These are phyloP conservation scores for Mycena epipterygia DNA, from an alignment of 768 basidiomycete genomes.

Conservation along the genomic window DNA sequence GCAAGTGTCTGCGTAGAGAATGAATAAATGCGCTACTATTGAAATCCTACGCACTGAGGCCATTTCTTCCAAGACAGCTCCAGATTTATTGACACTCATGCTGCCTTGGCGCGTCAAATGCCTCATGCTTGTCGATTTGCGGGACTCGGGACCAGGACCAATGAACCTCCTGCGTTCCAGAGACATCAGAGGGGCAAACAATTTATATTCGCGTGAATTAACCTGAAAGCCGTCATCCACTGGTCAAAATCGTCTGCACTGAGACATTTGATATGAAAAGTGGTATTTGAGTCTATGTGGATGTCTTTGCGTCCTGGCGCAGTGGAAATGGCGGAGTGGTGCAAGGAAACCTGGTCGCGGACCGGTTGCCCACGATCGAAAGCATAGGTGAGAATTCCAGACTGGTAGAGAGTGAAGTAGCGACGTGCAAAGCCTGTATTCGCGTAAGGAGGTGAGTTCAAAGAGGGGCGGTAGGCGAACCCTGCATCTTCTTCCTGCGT, in stretches of 20 bases:
- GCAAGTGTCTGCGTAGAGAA: slow-evolving; percentile 61
- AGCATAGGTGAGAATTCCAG: slow-evolving; percentile 81
- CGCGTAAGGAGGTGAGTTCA: neutral
- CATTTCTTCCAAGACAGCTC: slow-evolving; percentile 75
- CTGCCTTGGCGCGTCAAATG: slow-evolving; percentile 59
- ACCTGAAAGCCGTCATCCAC: slow-evolving; percentile 87
- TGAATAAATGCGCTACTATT: slow-evolving; percentile 10
- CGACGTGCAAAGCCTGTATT: slow-evolving; percentile 81
- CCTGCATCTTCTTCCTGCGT: slow-evolving; percentile 90
- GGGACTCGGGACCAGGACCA: slow-evolving; percentile 60
- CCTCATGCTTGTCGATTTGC: slow-evolving; percentile 57
- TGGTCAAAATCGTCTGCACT: slow-evolving; percentile 74
- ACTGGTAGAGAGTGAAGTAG: slow-evolving; percentile 79
- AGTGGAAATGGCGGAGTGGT: slow-evolving; percentile 84
- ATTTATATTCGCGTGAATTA: slow-evolving; percentile 33
- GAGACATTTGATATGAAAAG: slow-evolving; percentile 88
- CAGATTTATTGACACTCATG: slow-evolving; percentile 62
- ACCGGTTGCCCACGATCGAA: slow-evolving; percentile 78
- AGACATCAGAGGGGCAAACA: slow-evolving; percentile 18
- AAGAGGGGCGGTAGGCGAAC: slow-evolving; percentile 51
- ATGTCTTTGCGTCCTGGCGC: slow-evolving; percentile 82
- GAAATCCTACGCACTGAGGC: slow-evolving; percentile 60
- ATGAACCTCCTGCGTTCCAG: slow-evolving; percentile 71
- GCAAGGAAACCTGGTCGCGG: slow-evolving; percentile 77
- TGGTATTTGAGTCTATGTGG: slow-evolving; percentile 82